Base-by-base conservation (phyloP, 768 basidiomycete species). In the Amanita muscaria region DNA sequence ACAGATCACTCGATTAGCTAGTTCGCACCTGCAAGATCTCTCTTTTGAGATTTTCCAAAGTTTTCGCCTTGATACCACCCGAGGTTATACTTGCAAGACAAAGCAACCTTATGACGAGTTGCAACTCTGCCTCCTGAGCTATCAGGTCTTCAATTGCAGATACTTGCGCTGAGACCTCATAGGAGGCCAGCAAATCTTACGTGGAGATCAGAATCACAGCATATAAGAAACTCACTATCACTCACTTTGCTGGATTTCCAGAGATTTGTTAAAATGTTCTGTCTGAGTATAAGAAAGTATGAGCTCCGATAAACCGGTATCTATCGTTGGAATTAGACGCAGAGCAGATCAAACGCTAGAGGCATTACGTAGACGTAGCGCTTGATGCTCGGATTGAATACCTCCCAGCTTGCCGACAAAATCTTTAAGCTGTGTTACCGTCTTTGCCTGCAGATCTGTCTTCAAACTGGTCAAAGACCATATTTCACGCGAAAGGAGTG, bases 401-500 rank as follows among this genome's bases (percentile, higher is more conserved):
- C 91, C 90, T 16, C 92, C 89, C 2, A 99, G 70, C 58, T 88
- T 92, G 10, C 93, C 92, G 15, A 99, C 96, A 63, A 99, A 97
- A 57, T 92, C 89, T 46, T 84, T 77, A 54, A 99, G 68, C 62
- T 99, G 89, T 9, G 85, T 79, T 14, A 93, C 85, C 10, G 90
- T 93, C 64, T 91, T 89, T 14, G 91, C 79, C 63, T 91, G 80
- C 44, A 88, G 77, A 46, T 87, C 79, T 36, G 83, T 81, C 87
- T 89, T 56, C 10, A 44, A 42, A 16, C 14, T 22, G 12, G n/a
- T 31, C 34, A 49, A 37, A 22, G 12, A 40, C 12, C 14, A 40
- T 30, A 35, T 18, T 16, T 27, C 2, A 21, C 11, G n/a, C 11
- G 16, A 37, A 19, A 21, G 21, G 19, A n/a, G 15, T 24, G 5